phyloP scores from a whole-genome alignment of 768 basidiomycete species.

The Pisolithus sp. region DNA sequence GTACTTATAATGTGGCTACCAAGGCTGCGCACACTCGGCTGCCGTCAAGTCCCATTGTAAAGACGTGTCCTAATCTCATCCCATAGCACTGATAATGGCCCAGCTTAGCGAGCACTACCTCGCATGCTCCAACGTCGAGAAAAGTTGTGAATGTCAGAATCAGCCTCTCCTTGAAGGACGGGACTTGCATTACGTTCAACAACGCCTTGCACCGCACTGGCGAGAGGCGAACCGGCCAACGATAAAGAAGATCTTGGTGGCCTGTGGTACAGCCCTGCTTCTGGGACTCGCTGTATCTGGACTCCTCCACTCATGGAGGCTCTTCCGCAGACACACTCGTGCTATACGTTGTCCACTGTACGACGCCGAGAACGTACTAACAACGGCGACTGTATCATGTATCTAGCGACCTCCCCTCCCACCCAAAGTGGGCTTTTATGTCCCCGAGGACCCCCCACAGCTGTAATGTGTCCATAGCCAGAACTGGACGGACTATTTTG shows the following conservation, averaged over 20 bases:
- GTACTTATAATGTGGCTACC: too few species aligned
- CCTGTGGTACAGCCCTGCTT: conserved; percentile 4
- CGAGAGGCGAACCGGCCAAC: conserved; percentile 1
- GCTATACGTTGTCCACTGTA: neutral
- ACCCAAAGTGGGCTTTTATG: neutral
- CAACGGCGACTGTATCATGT: too few species aligned
- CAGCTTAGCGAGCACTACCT: neutral
- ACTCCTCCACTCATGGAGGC: neutral
- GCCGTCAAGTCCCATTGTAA: neutral
- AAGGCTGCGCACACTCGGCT: too few species aligned
- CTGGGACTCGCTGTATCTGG: conserved; percentile 10
- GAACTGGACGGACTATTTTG: conserved; percentile 19
- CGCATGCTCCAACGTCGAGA: conserved; percentile 10
- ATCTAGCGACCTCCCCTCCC: neutral
- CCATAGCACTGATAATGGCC: too few species aligned
- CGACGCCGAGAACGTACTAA: neutral
- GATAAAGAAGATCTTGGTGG: conserved; percentile 8
- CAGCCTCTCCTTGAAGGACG: conserved; percentile 1
- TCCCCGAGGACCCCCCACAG: neutral
- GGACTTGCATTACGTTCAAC: neutral
- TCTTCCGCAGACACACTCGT: conserved; percentile 7
- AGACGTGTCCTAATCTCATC: too few species aligned
- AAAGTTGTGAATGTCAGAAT: conserved; percentile 6
- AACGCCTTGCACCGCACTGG: neutral
- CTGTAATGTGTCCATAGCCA: conserved; percentile 12